Evolutionary conservation across 129 eudicot genomes (phyloP), one percentile per base, ranked within the genome.

Genomic region (Lactuca sativa): DNA sequence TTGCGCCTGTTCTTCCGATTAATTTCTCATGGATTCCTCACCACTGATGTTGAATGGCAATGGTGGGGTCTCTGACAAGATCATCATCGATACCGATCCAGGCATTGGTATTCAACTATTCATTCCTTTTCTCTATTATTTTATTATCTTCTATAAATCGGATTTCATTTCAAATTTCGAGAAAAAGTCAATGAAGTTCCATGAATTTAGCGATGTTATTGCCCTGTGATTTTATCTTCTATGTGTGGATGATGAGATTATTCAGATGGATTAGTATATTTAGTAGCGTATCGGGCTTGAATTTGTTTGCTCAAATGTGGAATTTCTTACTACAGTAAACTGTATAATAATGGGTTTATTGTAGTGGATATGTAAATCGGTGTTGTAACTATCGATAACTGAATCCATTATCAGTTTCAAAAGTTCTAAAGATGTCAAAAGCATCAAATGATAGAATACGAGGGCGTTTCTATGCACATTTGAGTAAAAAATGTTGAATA

Each of bases 21-120:
- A 11, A 2, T 56, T 15, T 16, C 11, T 54, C 76, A 72, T 72
- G 76, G 61, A 34, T 72, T 72, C 76, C 7, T 16, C 40, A 1
- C 55, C 64, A 69, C 74, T 56, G 21, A 37, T 69, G 37, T 21
- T n/a, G 3, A 70, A 71, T 59, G 66, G 69, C 76, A 17, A 60
- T 72, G 56, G 69, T 72, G 40, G 69, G 69, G 69, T 49, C 69
- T 61, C 69, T 7, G 25, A 61, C 4, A 72, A 61, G 76, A 72
- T 72, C 69, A 72, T 72, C 76, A 72, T 72, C 51, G 76, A 72
- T 49, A 72, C 76, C 9, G 76, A 72, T 72, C 76, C 76, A 34
- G 76, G 76, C 76, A 72, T 72, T 72, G 76, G 76, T 72, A 71
- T n/a, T 6, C n/a, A 9, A 69, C 69, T 72, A 71, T n/a, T 6